Conservation (phyloP, 1,284 basidiomycete species). For the Microstroma glucosiphilum region DNA sequence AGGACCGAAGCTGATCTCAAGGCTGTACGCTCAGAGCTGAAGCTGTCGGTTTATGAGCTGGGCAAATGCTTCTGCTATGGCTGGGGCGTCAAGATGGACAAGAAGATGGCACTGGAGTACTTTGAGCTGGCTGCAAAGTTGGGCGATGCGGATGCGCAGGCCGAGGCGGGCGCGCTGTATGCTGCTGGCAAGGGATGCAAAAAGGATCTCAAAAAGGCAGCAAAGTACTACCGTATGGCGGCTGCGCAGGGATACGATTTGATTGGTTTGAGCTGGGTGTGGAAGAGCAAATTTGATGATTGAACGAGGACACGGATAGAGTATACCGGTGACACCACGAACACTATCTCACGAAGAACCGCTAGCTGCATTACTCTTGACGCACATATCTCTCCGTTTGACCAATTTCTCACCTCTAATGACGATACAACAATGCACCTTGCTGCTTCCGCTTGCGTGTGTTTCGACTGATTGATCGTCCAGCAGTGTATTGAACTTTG, state of each 20-base stretch:
- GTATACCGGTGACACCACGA: no score
- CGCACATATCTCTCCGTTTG: no score
- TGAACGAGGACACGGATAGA: background rate
- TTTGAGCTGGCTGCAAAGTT: slow-evolving; percentile 74
- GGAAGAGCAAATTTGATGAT: slow-evolving; percentile 35
- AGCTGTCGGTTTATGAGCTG: slow-evolving; percentile 83
- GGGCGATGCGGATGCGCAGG: slow-evolving; percentile 79
- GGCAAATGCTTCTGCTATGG: slow-evolving; percentile 86
- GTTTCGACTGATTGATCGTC: no score
- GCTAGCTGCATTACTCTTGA: no score
- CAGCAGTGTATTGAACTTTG: no score
- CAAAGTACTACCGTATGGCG: slow-evolving; percentile 80
- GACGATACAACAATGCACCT: no score
- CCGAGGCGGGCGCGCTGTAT: slow-evolving; percentile 69
- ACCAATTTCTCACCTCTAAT: no score
- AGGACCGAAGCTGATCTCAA: slow-evolving; percentile 50
- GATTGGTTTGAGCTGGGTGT: slow-evolving; percentile 43
- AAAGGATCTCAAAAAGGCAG: slow-evolving; percentile 77
- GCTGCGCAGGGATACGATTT: slow-evolving; percentile 50
- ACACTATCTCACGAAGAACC: no score
- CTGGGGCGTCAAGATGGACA: slow-evolving; percentile 79
- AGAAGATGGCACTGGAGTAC: slow-evolving; percentile 61
- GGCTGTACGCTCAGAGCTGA: slow-evolving; percentile 64
- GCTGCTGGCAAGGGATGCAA: slow-evolving; percentile 74
- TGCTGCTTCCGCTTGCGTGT: no score